These are phyloP conservation scores for Penicillium robsamsonii DNA, from an alignment of 495 filamentous ascomycete species.

Conservation along the genomic window DNA sequence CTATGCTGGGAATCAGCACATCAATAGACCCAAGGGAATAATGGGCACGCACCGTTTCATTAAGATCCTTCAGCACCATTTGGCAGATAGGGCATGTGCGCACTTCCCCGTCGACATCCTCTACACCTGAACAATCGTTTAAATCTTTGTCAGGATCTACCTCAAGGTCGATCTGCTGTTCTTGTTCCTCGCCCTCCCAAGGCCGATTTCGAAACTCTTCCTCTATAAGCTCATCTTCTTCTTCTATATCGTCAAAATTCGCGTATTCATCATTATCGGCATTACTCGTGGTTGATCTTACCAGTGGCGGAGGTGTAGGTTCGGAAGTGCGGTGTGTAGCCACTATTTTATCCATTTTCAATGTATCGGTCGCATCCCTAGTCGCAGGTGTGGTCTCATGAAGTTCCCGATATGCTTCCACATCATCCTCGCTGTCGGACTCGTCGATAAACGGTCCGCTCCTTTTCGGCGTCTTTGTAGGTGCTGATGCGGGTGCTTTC, in stretches of 20 bases:
- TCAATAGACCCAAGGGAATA: background rate
- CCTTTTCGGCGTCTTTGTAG: conserved; percentile 12
- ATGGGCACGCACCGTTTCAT: conserved; percentile 47
- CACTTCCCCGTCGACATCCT: conserved; percentile 38
- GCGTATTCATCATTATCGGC: conserved; percentile 57
- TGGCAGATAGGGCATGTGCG: conserved; percentile 74
- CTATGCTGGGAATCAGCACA: conserved; percentile 31
- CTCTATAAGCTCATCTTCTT: conserved; percentile 45
- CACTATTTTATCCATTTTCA: conserved; percentile 36
- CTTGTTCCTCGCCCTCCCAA: conserved; percentile 29
- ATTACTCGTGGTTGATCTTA: conserved; percentile 58
- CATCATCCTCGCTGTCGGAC: conserved; percentile 64
- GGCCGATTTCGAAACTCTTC: conserved; percentile 44
- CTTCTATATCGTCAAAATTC: conserved; percentile 69
- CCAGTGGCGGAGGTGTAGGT: conserved; percentile 39
- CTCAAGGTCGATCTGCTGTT: conserved; percentile 21
- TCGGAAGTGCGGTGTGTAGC: conserved; percentile 45
- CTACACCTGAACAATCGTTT: conserved; percentile 28
- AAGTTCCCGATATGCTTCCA: conserved; percentile 25
- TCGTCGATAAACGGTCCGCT: conserved; percentile 64
- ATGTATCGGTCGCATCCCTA: conserved; percentile 5
- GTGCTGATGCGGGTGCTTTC: background rate
- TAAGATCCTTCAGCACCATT: conserved; percentile 56
- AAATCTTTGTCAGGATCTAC: conserved; percentile 16
- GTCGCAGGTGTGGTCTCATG: conserved; percentile 13